Conservation (phyloP, 148 eudicot genomes). For the Rhododendron simsii region DNA sequence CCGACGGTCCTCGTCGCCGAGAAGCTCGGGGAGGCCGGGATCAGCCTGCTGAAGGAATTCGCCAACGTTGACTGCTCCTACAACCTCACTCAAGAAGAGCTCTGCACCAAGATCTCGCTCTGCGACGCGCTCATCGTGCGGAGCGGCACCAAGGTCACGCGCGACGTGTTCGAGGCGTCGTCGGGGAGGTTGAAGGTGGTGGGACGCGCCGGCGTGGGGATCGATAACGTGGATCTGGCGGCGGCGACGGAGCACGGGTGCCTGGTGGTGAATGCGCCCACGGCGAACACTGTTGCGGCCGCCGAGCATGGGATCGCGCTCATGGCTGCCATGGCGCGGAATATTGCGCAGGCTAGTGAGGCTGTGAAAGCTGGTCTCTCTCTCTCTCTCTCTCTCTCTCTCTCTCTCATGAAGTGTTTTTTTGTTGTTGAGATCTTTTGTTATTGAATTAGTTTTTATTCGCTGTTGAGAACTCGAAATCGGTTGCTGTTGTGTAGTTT, state of each 20-base stretch:
- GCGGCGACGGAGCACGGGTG: constrained; percentile 99
- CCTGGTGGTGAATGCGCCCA: constrained; percentile 92
- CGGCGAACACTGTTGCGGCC: constrained; percentile 95
- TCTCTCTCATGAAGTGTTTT: background rate
- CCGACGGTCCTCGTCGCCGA: constrained; percentile 87
- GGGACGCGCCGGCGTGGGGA: constrained; percentile 96
- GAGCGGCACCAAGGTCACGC: constrained; percentile 75
- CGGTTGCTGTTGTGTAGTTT: background rate
- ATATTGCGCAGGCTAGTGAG: constrained; percentile 93
- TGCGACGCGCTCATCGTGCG: constrained; percentile 86
- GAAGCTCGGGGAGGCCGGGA: constrained; percentile 83
- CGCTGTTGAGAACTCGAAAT: background rate
- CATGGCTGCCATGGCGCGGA: constrained; percentile 86
- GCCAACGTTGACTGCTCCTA: constrained; percentile 92
- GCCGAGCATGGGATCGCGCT: constrained; percentile 97
- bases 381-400: background rate
- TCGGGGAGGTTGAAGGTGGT: constrained; percentile 85
- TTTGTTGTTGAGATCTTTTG: background rate
- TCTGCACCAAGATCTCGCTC: constrained; percentile 85
- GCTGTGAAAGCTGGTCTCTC: constrained; percentile 76
- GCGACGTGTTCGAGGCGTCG: constrained; percentile 91
- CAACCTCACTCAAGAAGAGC: constrained; percentile 71
- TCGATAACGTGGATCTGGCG: constrained; percentile 94
- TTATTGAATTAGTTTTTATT: background rate
- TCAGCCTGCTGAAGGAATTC: constrained; percentile 47